Evolutionary conservation across 2,329 filamentous ascomycete genomes (phyloP).

Genomic region (Ascochyta viciae-villosae): DNA sequence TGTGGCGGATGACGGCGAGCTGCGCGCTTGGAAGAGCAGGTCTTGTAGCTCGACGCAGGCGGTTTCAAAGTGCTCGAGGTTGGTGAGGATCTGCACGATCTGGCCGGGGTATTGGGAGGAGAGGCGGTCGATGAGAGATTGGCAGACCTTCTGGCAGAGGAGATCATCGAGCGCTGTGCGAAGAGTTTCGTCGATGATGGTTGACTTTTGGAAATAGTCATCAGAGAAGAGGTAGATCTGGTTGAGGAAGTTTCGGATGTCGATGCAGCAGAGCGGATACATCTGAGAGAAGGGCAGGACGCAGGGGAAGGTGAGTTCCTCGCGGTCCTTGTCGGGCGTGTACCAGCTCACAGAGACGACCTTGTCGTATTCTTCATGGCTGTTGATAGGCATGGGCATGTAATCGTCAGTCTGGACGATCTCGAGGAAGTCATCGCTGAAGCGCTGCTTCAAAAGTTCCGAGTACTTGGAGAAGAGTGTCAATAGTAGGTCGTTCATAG

Average conservation of each 20-base stretch:
- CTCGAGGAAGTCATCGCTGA: conserved; percentile 96
- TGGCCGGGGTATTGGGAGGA: conserved; percentile 94
- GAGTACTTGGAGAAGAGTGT: conserved; percentile 93
- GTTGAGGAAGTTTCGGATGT: conserved; percentile 96
- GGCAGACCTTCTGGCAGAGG: conserved; percentile 90
- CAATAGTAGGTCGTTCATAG: conserved; percentile 85
- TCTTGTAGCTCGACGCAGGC: conserved; percentile 90
- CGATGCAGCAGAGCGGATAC: conserved; percentile 98
- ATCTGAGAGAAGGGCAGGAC: conserved; percentile 98
- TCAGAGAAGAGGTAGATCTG: conserved; percentile 98
- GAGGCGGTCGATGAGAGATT: conserved; percentile 84
- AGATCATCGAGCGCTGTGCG: conserved; percentile 91
- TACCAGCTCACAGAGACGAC: conserved; percentile 98
- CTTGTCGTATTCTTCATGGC: conserved; percentile 89
- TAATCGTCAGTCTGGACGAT: conserved; percentile 93
- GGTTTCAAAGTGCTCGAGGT: conserved; percentile 94
- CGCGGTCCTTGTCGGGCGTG: conserved; percentile 76
- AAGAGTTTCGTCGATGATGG: conserved; percentile 88
- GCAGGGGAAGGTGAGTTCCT: conserved; percentile 85
- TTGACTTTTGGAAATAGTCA: conserved; percentile 91
- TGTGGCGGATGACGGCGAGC: conserved; percentile 79
- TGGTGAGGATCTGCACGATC: conserved; percentile 98
- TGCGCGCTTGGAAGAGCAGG: conserved; percentile 82
- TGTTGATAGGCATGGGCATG: conserved; percentile 98
- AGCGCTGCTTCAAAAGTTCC: conserved; percentile 85